Percentiles rank a stretch among this genome's conserved stretches.
Conservation (phyloP, 2,329 filamentous ascomycete species). For the Xylogone sp. region DNA sequence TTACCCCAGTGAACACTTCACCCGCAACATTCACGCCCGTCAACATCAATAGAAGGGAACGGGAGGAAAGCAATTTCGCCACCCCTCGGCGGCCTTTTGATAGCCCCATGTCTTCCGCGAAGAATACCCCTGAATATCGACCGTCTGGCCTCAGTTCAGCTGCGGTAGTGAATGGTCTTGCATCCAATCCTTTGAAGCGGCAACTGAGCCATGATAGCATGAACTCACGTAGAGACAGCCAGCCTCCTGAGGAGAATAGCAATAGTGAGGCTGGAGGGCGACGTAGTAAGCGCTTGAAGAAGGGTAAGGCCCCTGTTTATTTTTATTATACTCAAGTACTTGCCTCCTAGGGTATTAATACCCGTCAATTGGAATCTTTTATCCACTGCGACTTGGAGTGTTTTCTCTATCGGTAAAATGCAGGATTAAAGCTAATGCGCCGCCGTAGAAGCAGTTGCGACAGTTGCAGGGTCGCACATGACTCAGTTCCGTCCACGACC, state of each 20-base stretch:
- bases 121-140: constrained; percentile 62
- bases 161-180: constrained; percentile 44
- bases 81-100: constrained; percentile 50
- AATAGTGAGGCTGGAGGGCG: constrained; percentile 61
- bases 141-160: constrained; percentile 51
- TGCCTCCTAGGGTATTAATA: constrained; percentile 13
- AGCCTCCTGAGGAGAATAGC: constrained; percentile 33
- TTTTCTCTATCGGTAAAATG: too few species aligned
- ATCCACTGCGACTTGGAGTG: too few species aligned
- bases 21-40: constrained; percentile 55
- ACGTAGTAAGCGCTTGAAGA: constrained; percentile 89
- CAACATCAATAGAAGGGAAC: constrained; percentile 41
- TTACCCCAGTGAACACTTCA: constrained; percentile 60
- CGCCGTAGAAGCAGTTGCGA: constrained; percentile 62
- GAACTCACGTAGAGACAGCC: constrained; percentile 25
- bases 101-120: constrained; percentile 59
- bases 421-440: constrained; percentile 30
- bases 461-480: constrained; percentile 95
- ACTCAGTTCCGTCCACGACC: constrained; percentile 82
- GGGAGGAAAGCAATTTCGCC: constrained; percentile 50
- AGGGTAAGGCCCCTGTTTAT: constrained; percentile 60
- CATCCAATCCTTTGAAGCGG: constrained; percentile 65
- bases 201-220: constrained; percentile 60
- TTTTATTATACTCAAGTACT: not conserved
- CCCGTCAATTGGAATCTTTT: too few species aligned